Evolutionary conservation across 306 rosid genomes (phyloP).

Genomic region (Cotoneaster glaucophyllus): DNA sequence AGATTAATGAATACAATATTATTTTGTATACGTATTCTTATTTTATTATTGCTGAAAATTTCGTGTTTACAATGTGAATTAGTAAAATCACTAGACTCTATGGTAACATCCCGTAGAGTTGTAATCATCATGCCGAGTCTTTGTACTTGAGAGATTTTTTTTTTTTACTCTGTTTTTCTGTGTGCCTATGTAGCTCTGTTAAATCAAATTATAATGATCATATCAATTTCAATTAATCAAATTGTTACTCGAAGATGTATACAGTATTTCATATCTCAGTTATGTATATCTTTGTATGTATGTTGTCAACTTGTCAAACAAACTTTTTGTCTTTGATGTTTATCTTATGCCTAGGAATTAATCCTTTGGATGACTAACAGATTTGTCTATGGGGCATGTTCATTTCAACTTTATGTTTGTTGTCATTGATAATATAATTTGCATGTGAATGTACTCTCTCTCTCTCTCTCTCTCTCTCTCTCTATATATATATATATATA

Average conservation of each 20-base stretch:
- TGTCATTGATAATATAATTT: background rate
- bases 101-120: background rate
- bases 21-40: no score
- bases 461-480: no score
- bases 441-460: slow-evolving; percentile 9
- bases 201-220: background rate
- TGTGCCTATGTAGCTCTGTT: background rate
- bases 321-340: background rate
- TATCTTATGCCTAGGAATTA: background rate
- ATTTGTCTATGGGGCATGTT: background rate
- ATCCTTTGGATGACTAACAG: background rate
- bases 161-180: background rate
- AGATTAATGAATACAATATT: no score
- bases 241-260: background rate
- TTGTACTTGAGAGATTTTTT: background rate
- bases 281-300: background rate
- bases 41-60: no score
- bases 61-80: no score
- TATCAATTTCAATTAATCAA: background rate
- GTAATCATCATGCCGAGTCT: background rate
- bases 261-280: background rate
- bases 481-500: background rate
- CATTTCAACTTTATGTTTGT: background rate
- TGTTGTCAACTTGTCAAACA: background rate
- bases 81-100: background rate